Evolutionary conservation across 2,329 filamentous ascomycete species (phyloP), one percentile per base, ranked within the genome.

Genomic region (Monosporascus sp.): DNA sequence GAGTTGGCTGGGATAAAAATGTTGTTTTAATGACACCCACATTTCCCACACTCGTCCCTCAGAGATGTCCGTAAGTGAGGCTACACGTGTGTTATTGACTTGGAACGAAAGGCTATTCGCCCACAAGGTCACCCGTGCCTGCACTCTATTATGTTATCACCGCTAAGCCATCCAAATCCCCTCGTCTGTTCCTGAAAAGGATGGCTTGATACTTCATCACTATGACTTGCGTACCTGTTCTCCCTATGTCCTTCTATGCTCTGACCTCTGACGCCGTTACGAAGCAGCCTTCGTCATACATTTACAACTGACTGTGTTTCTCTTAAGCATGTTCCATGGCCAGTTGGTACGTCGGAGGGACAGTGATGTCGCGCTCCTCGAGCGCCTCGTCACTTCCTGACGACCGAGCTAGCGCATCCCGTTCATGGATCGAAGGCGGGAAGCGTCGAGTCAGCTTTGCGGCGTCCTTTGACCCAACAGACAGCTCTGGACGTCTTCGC

Each of bases 361-460:
- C 64, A 56, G 60, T 63, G 56, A 65, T 65, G 64, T 60, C 60
- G 55, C 66, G 66, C 57, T 69, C 66, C 51, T 62, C 62, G 56
- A 68, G 66, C 61, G 65, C 66, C 56, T 65, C 63, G 54, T 64
- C 60, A 52, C 57, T 65, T 44, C 61, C 53, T 51, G 59, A 55
- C 50, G 56, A 58, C 48, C 52, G 56, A 48, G 56, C 54, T 49
- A 50, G 53, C 49, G 58, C 59, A 50, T 55, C 53, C 48, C 53
- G 52, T 45, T 64, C 62, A 37, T 68, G 70, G 57, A 52, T 67
- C 54, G 62, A 64, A 25, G 67, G 63, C 53, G 72, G 68, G 54
- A 75, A 75, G 63, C 70, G 72, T 48, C 68, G 70, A 31, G 66
- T 70, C 52, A 70, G 67, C 59, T 61, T 70, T 48, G 63, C 65